These are phyloP conservation scores for Paxillus ammoniavirescens DNA, from an alignment of 768 basidiomycete species.

Conservation along the genomic window DNA sequence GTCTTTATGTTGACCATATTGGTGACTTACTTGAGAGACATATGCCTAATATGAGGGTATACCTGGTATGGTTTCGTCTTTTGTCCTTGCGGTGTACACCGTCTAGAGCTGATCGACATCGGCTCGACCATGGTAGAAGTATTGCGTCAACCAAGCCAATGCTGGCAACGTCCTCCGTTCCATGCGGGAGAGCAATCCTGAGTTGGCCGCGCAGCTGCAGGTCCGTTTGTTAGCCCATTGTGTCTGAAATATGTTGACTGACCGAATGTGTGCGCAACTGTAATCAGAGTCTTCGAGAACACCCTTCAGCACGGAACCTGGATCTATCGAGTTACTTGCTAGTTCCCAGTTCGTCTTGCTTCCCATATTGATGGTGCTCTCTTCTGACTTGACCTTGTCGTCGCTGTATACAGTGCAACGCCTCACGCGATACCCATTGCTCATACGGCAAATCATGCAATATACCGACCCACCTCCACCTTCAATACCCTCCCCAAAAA, in stretches of 20 bases:
- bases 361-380: not conserved
- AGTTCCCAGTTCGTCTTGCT: constrained; percentile 68
- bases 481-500: not conserved
- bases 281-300: constrained; percentile 67
- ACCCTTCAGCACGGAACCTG: constrained; percentile 73
- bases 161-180: constrained; percentile 78
- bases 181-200: constrained; percentile 63
- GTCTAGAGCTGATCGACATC: not conserved
- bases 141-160: constrained; percentile 85
- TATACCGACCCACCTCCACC: constrained; percentile 62
- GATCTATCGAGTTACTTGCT: constrained; percentile 91
- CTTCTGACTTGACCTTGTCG: not conserved
- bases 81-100: not conserved
- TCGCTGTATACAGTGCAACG: constrained; percentile 72
- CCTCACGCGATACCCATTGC: constrained; percentile 88
- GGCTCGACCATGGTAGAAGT: constrained; percentile 50
- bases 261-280: not conserved
- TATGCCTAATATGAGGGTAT: constrained; percentile 75
- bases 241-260: too few species aligned
- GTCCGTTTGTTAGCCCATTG: constrained; percentile 35
- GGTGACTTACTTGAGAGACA: constrained; percentile 80
- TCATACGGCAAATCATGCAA: constrained; percentile 81
- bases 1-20: constrained; percentile 87
- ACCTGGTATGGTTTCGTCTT: constrained; percentile 53
- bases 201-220: constrained; percentile 64